A percentile compares a stretch with the other conserved stretches of the same genome.
These are phyloP conservation scores for Venturiaceae sp. DNA, from an alignment of 2,329 filamentous ascomycete species.

Conservation along the genomic window DNA sequence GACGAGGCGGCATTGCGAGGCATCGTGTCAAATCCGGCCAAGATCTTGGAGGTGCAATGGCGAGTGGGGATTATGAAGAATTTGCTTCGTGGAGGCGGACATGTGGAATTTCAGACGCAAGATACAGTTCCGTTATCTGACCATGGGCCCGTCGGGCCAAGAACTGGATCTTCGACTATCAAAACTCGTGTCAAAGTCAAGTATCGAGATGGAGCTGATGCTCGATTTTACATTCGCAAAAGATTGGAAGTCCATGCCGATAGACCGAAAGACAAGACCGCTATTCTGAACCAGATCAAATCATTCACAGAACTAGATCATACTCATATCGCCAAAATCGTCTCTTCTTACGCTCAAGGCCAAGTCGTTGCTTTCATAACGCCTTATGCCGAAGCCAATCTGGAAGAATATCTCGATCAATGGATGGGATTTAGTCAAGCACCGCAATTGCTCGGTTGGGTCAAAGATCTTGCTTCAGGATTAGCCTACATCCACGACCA, in stretches of 20 bases:
- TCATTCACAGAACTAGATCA: constrained; percentile 27
- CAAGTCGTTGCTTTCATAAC: constrained; percentile 25
- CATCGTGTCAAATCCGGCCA: constrained; percentile 26
- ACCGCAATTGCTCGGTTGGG: constrained; percentile 27
- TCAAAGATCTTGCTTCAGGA: constrained; percentile 27
- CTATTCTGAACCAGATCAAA: constrained; percentile 25
- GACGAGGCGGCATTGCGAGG: constrained; percentile 25
- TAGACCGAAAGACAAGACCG: constrained; percentile 16
- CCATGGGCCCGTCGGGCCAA: constrained; percentile 18
- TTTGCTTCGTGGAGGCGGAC: constrained; percentile 23
- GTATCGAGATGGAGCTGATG: constrained; percentile 22
- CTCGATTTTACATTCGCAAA: constrained; percentile 25
- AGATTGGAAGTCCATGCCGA: constrained; percentile 15
- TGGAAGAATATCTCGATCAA: constrained; percentile 26
- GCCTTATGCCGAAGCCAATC: constrained; percentile 21
- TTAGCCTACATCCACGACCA: constrained; percentile 26
- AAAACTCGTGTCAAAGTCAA: constrained; percentile 24
- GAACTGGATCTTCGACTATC: constrained; percentile 17
- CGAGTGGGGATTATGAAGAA: constrained; percentile 27
- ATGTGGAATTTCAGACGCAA: constrained; percentile 25
- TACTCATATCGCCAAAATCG: constrained; percentile 25
- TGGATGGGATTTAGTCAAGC: constrained; percentile 21
- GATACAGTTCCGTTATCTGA: constrained; percentile 27
- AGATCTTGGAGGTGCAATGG: constrained; percentile 29
- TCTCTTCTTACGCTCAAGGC: constrained; percentile 27